Base-by-base conservation (phyloP, 176 grass and related monocot species). In the Poa pratensis region DNA sequence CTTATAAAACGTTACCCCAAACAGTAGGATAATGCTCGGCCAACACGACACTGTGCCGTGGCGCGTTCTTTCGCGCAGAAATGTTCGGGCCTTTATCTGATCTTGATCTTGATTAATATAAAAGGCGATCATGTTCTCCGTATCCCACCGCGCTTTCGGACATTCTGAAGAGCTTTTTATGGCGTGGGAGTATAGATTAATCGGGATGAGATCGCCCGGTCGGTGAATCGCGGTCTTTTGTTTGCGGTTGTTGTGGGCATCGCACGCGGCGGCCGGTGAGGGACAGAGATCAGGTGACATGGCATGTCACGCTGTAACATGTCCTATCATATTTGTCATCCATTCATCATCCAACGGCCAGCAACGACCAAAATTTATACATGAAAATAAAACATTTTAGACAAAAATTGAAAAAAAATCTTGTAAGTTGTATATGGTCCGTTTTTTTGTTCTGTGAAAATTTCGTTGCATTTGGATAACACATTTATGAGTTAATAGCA, bases 101-200 rank as follows among this genome's bases (percentile, higher is more conserved):
- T 7, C 5, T 5, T 48, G 42, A 43, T 46, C 1, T 12, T 12
- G 42, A 8, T 4, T 5, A 48, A 63, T 27, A 28, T 27, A 63
- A 23, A 63, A 5, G 24, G 11, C 11, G 60, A 63, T 63, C 26
- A 3, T 53, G 73, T 75, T 40, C 85, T 80, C 40, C 19, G n/a
- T 72, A 27, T 7, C 6, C 10, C 61, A 54, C 77, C 55, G 77
- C 46, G 77, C 42, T 63, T 80, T 80, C 39, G 28, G 84, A 53
- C 77, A 73, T 37, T 69, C 50, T 71, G 18, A 27, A 22, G 23
- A 61, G 3, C 58, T 20, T 70, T 34, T n/a, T 3, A 42, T 7
- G 48, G 22, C 17, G 11, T 14, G 9, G 72, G 20, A 6, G 9
- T 9, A 5, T 54, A 54, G 52, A 57, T 22, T 57, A 22, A 7